Evolutionary conservation across 208 protist genomes (phyloP).

Genomic region (Trypanosoma scelopori): DNA sequence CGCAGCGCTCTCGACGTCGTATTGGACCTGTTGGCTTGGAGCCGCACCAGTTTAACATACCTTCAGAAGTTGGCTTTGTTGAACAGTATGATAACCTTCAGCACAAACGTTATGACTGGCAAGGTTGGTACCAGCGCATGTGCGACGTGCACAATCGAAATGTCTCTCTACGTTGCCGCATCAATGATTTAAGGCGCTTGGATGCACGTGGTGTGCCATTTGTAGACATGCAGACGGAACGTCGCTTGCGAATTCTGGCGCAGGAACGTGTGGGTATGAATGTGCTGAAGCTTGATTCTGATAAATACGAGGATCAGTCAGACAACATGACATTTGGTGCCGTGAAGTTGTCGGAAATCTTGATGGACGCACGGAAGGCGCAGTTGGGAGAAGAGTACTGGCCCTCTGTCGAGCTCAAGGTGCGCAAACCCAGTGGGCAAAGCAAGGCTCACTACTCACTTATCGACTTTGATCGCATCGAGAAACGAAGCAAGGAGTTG

Average conservation of each 20-base stretch:
- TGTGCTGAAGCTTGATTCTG: conserved; percentile 85
- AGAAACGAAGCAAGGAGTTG: conserved; percentile 69
- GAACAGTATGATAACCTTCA: conserved; percentile 90
- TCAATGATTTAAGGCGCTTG: conserved; percentile 80
- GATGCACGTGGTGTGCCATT: conserved; percentile 75
- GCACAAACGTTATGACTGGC: conserved; percentile 91
- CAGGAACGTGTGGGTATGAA: conserved; percentile 82
- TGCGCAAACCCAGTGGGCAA: conserved; percentile 80
- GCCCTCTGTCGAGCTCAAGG: conserved; percentile 90
- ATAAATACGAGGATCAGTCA: conserved; percentile 88
- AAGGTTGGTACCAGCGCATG: conserved; percentile 91
- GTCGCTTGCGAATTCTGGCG: conserved; percentile 79
- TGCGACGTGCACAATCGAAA: conserved; percentile 90
- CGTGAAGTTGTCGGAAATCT: conserved; percentile 74
- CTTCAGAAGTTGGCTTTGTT: conserved; percentile 80
- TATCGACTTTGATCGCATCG: conserved; percentile 84
- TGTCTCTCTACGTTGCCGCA: conserved; percentile 76
- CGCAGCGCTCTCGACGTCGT: conserved; percentile 73
- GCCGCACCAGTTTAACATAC: conserved; percentile 71
- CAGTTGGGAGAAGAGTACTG: conserved; percentile 87
- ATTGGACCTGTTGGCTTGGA: conserved; percentile 69
- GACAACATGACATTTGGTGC: conserved; percentile 85
- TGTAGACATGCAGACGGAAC: conserved; percentile 81
- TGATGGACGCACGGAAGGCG: conserved; percentile 88
- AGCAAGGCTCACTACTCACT: conserved; percentile 86